Evolutionary conservation across 2,329 filamentous ascomycete genomes (phyloP), one percentile per base, ranked within the genome.

Genomic region (Clonostachys rosea): DNA sequence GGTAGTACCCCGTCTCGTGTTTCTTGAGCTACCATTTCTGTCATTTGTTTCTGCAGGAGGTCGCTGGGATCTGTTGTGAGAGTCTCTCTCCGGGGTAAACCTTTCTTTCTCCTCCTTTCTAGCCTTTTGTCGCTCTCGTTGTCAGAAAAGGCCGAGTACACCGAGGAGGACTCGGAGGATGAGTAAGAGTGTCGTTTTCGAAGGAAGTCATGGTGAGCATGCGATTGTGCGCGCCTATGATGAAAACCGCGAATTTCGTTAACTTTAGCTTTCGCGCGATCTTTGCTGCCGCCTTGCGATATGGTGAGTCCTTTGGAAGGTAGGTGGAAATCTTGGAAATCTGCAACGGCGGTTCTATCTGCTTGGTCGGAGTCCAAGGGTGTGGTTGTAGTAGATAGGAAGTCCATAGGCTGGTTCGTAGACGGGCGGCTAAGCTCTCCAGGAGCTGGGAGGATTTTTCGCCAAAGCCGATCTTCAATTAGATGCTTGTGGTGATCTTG

Each of bases 381-480:
- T 42, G 40, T n/a, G 18, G 13, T n/a, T 42, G 17, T 17, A 42
- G 12, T 50, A 30, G 56, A 52, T 10, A 30, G 24, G 24, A 30
- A 30, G 24, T 30, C 24, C 61, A 6, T 65, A 57, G 1, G 55
- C 55, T 35, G 66, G 62, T 34, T 56, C 57, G 4, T 65, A 63
- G 46, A 61, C 56, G 16, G 64, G 60, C 12, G 60, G 56, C 34
- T 55, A 60, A 37, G 58, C 43, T 18, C 33, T 35, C 51, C 55
- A 6, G 57, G 54, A 18, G 68, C 66, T 2, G 81, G 75, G 52
- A 88, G 95, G 13, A 96, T 81, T 48, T 79, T 84, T 43, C 80
- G 78, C 59, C 90, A 90, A 57, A 89, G 74, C 13, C 84, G 82
- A 64, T 96, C 87, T 60, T 95, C 88, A 40, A 96, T 86, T 30